These are phyloP conservation scores for Alisma plantagoaquatica DNA, from an alignment of 106 monocot species.

Conservation along the genomic window DNA sequence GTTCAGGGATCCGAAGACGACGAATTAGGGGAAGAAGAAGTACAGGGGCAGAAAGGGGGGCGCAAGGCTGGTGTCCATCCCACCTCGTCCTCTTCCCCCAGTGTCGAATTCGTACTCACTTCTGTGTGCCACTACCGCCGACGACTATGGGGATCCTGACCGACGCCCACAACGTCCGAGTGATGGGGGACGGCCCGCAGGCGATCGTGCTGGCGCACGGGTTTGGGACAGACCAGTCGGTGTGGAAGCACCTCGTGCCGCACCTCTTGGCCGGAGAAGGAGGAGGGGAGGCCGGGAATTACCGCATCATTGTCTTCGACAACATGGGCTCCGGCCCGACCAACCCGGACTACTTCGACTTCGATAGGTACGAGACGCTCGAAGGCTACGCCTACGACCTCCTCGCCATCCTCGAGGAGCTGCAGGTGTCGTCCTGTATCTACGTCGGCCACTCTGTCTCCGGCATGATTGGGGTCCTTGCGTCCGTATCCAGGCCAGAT, in stretches of 20 bases:
- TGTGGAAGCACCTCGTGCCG: slow-evolving; percentile 94
- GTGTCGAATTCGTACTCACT: neutral
- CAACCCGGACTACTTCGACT: slow-evolving; percentile 99
- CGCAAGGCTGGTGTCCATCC: too few species aligned
- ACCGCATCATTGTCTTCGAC: slow-evolving; percentile 85
- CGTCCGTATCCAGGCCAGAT: slow-evolving; percentile 85
- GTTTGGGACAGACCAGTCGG: slow-evolving; percentile 99
- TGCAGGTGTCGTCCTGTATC: slow-evolving; percentile 44
- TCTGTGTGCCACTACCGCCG: neutral
- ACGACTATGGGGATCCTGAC: slow-evolving; percentile 50
- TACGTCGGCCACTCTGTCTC: slow-evolving; percentile 97
- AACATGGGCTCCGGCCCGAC: slow-evolving; percentile 97
- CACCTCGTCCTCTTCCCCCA: neutral
- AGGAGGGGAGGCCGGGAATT: too few species aligned
- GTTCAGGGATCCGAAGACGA: too few species aligned
- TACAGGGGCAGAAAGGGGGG: too few species aligned
- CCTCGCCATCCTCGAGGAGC: slow-evolving; percentile 74
- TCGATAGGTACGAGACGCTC: slow-evolving; percentile 77
- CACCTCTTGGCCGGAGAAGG: slow-evolving; percentile 66
- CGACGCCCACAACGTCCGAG: slow-evolving; percentile 89
- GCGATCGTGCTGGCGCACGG: slow-evolving; percentile 91
- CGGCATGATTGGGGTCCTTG: slow-evolving; percentile 61
- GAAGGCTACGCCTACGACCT: slow-evolving; percentile 89
- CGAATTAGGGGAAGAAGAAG: too few species aligned
- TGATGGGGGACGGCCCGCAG: slow-evolving; percentile 42